Base-by-base conservation (phyloP, 2,329 filamentous ascomycete species). In the Sarocladium strictum region DNA sequence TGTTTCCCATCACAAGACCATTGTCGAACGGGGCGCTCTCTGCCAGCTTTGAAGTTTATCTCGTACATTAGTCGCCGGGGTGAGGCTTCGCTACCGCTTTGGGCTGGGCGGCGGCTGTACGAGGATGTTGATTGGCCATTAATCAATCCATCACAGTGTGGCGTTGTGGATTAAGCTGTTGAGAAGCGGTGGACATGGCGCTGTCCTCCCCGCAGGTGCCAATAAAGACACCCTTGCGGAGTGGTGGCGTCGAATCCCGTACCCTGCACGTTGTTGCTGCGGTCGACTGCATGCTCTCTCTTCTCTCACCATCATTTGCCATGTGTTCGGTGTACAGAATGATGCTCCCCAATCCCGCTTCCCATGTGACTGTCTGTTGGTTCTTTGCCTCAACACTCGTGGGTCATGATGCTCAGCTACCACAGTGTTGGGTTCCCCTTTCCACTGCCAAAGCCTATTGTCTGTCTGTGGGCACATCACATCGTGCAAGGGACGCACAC, bases 301-400 rank as follows among this genome's bases (percentile, higher is more conserved):
- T 7, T 3, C 24, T 29, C 3, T 24, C 26, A 14, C 40, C n/a
- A 19, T 32, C 14, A 3, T 43, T 7, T 21, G n/a, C 38, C 38
- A 49, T 29, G 43, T 29, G 14, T 49, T 19, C 43, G 19, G 17
- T n/a, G 43, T 17, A 19, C 23, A 26, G 40, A 45, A 23, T 23
- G 40, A 23, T 23, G 9, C 40, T 49, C 23, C 26, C n/a, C 3
- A 7, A 27, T 27, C 26, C 43, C 43, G 43, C 43, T 49, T 24
- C 23, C 43, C 26, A 49, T 49, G 43, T 49, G n/a, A 32, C 43
- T 32, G 43, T 29, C 43, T 49, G 43, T 49, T 49, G 43, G 43
- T 27, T 49, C 24, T 6, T 3, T 49, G 3, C 24, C 23, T 4
- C 35, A 38, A 11, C 14, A 10, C 43, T 29, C 23, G 24, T 24